Evolutionary conservation across 2,329 filamentous ascomycete species (phyloP).

Genomic region (Boeremia exigua): DNA sequence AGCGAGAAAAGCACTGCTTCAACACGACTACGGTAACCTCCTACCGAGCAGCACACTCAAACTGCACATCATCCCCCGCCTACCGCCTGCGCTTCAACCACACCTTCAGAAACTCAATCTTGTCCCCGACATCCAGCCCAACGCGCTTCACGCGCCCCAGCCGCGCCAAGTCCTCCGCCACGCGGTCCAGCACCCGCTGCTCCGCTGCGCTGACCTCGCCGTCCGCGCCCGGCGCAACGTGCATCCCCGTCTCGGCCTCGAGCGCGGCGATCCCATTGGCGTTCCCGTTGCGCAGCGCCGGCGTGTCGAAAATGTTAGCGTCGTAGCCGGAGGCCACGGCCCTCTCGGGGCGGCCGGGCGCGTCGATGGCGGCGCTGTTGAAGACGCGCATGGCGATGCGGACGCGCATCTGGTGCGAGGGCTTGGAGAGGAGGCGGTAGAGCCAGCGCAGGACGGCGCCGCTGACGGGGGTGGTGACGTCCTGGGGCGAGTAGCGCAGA

Average conservation of each 20-base stretch:
- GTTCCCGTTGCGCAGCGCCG: slow-evolving; percentile 30
- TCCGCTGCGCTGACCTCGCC: slow-evolving; percentile 56
- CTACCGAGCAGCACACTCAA: too few relatives aligned
- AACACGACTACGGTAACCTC: too few relatives aligned
- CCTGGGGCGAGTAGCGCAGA: slow-evolving; percentile 84
- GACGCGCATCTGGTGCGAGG: slow-evolving; percentile 89
- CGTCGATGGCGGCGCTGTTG: slow-evolving; percentile 40
- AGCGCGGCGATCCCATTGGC: slow-evolving; percentile 2
- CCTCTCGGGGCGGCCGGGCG: slow-evolving; percentile 20
- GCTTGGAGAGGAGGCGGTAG: slow-evolving; percentile 83
- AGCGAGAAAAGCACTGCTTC: too few relatives aligned
- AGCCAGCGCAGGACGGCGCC: slow-evolving; percentile 74
- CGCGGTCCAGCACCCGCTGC: slow-evolving; percentile 73
- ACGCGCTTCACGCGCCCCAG: slow-evolving; percentile 89
- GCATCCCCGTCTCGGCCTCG: slow-evolving; percentile 23
- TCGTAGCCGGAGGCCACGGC: slow-evolving; percentile 35
- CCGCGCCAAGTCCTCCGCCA: slow-evolving; percentile 86
- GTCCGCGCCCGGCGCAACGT: slow-evolving; percentile 16
- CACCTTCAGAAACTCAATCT: slow-evolving; percentile 78
- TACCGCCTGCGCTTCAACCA: slow-evolving; percentile 59
- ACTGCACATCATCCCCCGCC: too few relatives aligned
- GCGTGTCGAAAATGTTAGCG: slow-evolving; percentile 42
- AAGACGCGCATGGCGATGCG: slow-evolving; percentile 79
- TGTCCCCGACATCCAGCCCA: slow-evolving; percentile 81
- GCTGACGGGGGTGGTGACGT: slow-evolving; percentile 90